Conservation (phyloP, 2,329 filamentous ascomycete genomes). For the Alternaria sp. region DNA sequence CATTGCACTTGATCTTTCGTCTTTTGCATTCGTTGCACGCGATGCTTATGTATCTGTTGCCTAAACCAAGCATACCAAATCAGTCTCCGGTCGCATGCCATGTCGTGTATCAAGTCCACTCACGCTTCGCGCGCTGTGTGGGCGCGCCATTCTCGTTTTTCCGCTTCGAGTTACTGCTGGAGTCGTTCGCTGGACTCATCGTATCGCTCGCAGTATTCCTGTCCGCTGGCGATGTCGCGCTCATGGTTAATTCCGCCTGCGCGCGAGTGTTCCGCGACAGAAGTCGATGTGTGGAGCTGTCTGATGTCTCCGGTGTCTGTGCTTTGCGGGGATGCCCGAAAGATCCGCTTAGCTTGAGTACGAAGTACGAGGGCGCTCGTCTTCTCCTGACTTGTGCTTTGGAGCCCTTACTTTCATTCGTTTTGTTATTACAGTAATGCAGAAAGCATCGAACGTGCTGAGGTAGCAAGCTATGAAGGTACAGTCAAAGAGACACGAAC, state of each 20-base stretch:
- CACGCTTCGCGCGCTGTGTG: conserved; percentile 65
- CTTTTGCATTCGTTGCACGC: conserved; percentile 73
- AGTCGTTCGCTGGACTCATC: conserved; percentile 45
- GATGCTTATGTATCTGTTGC: conserved; percentile 69
- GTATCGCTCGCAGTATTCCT: conserved; percentile 42
- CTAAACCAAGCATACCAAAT: neutral
- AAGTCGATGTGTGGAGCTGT: conserved; percentile 17
- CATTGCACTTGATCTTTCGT: conserved; percentile 75
- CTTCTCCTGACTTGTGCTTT: neutral
- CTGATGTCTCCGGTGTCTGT: conserved; percentile 14
- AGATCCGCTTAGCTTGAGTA: neutral
- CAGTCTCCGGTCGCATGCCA: neutral
- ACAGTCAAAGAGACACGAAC: neutral
- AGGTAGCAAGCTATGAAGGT: neutral
- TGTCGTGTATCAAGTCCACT: neutral
- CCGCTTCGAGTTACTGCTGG: conserved; percentile 48
- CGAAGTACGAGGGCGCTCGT: neutral
- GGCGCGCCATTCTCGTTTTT: conserved; percentile 54
- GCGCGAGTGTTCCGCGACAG: conserved; percentile 20
- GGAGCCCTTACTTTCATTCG: neutral
- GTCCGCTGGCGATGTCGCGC: conserved; percentile 23
- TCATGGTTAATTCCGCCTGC: conserved; percentile 22
- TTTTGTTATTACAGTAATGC: neutral
- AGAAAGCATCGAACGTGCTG: neutral
- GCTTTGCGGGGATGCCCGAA: conserved; percentile 17